Evolutionary conservation across 2,329 filamentous ascomycete genomes (phyloP).

Genomic region (Diaporthe sp.): DNA sequence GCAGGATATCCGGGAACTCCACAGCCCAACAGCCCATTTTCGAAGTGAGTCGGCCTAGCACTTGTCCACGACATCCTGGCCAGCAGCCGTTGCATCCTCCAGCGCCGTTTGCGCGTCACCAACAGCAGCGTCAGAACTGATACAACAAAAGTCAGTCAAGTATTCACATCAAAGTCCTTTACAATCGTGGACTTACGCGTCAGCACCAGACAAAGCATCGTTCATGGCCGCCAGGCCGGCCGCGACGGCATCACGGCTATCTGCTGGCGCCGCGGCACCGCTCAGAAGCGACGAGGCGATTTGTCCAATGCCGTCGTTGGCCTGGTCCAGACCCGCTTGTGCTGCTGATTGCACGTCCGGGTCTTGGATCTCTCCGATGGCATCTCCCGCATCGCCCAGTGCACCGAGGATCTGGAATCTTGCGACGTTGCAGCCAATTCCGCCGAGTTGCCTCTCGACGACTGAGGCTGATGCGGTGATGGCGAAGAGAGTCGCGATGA

Average conservation of each 20-base stretch:
- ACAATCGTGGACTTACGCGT: conserved; percentile 4
- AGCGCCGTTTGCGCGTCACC: conserved; percentile 17
- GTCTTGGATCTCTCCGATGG: conserved; percentile 19
- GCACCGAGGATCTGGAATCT: conserved; percentile 17
- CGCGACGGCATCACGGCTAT: conserved; percentile 8
- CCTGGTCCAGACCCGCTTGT: conserved; percentile 28
- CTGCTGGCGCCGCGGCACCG: not conserved
- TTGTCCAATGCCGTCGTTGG: conserved; percentile 21
- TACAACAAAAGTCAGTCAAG: not conserved
- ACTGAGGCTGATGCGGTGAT: conserved; percentile 2
- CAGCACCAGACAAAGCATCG: conserved; percentile 10
- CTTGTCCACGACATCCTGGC: conserved; percentile 27
- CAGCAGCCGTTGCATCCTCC: conserved; percentile 6
- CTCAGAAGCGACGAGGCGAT: conserved; percentile 15
- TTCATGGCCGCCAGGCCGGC: conserved; percentile 28
- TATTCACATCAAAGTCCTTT: not conserved
- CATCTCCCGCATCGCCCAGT: conserved; percentile 4
- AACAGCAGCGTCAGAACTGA: conserved; percentile 29
- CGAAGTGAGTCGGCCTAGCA: not conserved
- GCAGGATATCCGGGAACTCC: not conserved
- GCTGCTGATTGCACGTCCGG: not conserved
- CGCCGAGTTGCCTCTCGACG: conserved; percentile 24
- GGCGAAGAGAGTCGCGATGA: conserved; percentile 23
- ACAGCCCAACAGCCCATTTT: not conserved
- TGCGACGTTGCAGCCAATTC: conserved; percentile 28